Base-by-base conservation (phyloP, 768 basidiomycete species). In the Naematelia encephala region DNA sequence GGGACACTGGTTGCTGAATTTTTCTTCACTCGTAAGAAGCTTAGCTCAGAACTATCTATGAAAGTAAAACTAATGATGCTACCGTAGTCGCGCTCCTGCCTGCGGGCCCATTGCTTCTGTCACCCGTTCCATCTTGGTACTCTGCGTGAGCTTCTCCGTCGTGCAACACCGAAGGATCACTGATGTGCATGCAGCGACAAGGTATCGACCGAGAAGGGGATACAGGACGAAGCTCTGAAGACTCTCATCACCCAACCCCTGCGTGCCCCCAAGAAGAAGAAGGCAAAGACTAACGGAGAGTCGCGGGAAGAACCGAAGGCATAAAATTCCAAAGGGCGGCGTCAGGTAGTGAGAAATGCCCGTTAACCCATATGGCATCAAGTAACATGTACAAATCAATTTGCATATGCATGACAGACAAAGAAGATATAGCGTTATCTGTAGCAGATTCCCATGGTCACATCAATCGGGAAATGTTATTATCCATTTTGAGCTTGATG, bases 51-150 rank as follows among this genome's bases (percentile, higher is more conserved):
- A 16, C 29, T 21, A 26, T 14, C 4, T 26, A 23, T 5, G 2
- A 14, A 21, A 11, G n/a, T 30, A 12, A 14, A n/a, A 60, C 29
- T 48, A n/a, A n/a, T n/a, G n/a, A n/a, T n/a, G n/a, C n/a, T n/a
- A n/a, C n/a, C 16, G 16, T 34, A 45, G 86, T 99, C 72, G 91
- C 91, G 34, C 84, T 99, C 21, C 86, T 89, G 34, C 87, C 94
- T 47, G 88, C 84, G 52, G 96, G 96, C 26, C 94, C 91, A 23
- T 78, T 86, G 26, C 80, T 97, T 64, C 84, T 99, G 78, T 90
- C 90, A 12, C 87, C 89, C 60, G 85, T 89, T 10, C 90, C 96
- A 12, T 70, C 86, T 27, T 98, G 91, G 94, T 98, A 92, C 82
- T 89, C 90, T 72, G 83, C 89, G 73, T 74, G 47, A 65, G 72